Conservation (phyloP, 805 yeast genomes). For the Clavispora fructus region DNA sequence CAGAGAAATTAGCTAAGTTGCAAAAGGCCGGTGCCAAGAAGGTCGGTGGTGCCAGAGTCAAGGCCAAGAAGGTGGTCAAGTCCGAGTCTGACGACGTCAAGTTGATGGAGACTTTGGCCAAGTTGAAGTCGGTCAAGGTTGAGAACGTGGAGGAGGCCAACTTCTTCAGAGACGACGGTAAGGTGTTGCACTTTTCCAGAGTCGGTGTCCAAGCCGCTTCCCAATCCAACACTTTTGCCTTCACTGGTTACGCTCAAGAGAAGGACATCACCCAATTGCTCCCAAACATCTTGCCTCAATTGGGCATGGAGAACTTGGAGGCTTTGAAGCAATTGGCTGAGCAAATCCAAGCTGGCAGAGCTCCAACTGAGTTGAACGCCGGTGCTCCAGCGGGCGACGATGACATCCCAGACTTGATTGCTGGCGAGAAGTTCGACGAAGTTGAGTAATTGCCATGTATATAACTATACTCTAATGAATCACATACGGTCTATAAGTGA, state of each 20-base stretch:
- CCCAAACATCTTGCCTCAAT: slow-evolving; percentile 91
- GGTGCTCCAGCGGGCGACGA: slow-evolving; percentile 43
- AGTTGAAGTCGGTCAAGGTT: slow-evolving; percentile 82
- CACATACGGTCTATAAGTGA: not conserved
- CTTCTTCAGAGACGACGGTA: slow-evolving; percentile 95
- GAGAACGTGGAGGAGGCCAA: slow-evolving; percentile 94
- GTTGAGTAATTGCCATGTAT: slow-evolving; percentile 31
- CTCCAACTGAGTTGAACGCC: slow-evolving; percentile 43
- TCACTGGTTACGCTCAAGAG: slow-evolving; percentile 93
- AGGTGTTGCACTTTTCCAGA: slow-evolving; percentile 91
- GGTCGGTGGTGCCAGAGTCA: slow-evolving; percentile 86
- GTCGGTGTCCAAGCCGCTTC: slow-evolving; percentile 94
- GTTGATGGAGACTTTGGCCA: slow-evolving; percentile 81
- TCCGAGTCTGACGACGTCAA: slow-evolving; percentile 86
- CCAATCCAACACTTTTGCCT: slow-evolving; percentile 85
- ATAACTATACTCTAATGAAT: slow-evolving; percentile 1
- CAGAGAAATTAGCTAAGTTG: slow-evolving; percentile 89
- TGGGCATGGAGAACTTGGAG: slow-evolving; percentile 92
- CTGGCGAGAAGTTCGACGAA: slow-evolving; percentile 81
- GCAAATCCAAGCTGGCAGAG: slow-evolving; percentile 66
- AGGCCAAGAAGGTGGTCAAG: slow-evolving; percentile 71
- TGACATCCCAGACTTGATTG: slow-evolving; percentile 76
- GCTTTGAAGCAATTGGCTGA: slow-evolving; percentile 86
- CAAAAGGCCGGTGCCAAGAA: slow-evolving; percentile 77
- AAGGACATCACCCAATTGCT: slow-evolving; percentile 87